Evolutionary conservation across 768 basidiomycete species (phyloP).

Genomic region (Termitomyces heimii): DNA sequence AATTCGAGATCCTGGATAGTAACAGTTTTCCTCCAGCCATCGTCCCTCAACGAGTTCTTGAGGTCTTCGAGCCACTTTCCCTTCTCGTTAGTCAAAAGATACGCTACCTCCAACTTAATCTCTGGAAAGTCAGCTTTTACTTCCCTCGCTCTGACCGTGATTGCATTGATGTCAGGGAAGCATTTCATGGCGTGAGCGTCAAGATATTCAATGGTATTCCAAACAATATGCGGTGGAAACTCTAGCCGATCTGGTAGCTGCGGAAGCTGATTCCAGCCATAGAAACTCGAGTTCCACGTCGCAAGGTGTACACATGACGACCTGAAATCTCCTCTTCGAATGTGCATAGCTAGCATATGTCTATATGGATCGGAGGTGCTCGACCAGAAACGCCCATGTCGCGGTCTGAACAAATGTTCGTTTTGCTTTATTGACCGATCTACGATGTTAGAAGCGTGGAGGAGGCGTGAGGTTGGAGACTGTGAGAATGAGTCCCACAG

Average conservation of each 20-base stretch:
- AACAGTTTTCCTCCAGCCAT: slow-evolving; percentile 24
- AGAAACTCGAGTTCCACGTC: slow-evolving; percentile 24
- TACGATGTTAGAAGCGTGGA: slow-evolving; percentile 28
- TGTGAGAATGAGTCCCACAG: slow-evolving; percentile 25
- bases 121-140: neutral
- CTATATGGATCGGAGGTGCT: slow-evolving; percentile 22
- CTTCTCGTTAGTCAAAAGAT: slow-evolving; percentile 31
- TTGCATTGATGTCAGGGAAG: slow-evolving; percentile 21
- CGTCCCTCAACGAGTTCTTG: slow-evolving; percentile 18
- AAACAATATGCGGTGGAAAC: slow-evolving; percentile 15
- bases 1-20: slow-evolving; percentile 25
- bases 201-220: slow-evolving; percentile 17
- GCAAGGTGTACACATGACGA: slow-evolving; percentile 24
- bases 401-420: slow-evolving; percentile 25
- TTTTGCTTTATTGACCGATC: slow-evolving; percentile 27
- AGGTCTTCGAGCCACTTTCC: slow-evolving; percentile 23
- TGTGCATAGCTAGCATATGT: slow-evolving; percentile 31
- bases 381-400: slow-evolving; percentile 13
- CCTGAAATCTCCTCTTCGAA: slow-evolving; percentile 33
- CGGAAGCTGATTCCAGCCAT: slow-evolving; percentile 30
- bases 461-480: slow-evolving; percentile 25
- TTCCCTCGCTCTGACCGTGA: slow-evolving; percentile 16
- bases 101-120: slow-evolving; percentile 21
- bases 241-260: slow-evolving; percentile 24
- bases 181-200: slow-evolving; percentile 25